Percentiles rank a stretch among this genome's conserved stretches.
phyloP scores from a whole-genome alignment of 1,284 basidiomycete species.

The Somion occarium region DNA sequence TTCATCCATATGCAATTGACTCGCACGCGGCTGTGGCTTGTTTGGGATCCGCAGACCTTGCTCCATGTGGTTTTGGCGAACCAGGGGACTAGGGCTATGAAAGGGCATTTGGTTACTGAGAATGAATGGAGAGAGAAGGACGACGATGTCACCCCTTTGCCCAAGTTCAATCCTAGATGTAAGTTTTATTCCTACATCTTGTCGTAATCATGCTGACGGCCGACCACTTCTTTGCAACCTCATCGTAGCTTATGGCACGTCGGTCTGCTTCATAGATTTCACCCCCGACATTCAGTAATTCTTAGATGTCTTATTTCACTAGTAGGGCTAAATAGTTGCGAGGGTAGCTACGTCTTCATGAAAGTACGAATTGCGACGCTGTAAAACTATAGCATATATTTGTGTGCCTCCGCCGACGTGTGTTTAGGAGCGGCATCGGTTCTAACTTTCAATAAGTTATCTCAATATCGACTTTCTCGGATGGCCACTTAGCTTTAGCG shows the following conservation, averaged over 20 bases:
- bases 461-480: no score
- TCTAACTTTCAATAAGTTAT: no score
- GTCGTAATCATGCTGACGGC: no score
- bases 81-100: background rate
- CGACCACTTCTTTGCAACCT: background rate
- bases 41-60: background rate
- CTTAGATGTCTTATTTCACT: no score
- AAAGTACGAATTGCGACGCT: no score
- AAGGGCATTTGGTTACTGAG: background rate
- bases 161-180: background rate
- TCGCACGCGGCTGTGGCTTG: background rate
- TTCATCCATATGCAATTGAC: background rate
- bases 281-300: background rate
- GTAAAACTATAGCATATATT: no score
- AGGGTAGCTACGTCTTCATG: no score
- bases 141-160: background rate
- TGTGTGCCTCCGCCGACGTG: no score
- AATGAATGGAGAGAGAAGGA: background rate
- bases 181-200: background rate
- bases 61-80: background rate
- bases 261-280: conserved; percentile 1
- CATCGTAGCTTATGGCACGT: background rate
- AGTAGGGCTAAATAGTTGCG: no score
- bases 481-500: no score
- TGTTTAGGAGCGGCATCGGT: no score